These are phyloP conservation scores for Neonectria magnoliae DNA, from an alignment of 2,329 filamentous ascomycete species.

Conservation along the genomic window DNA sequence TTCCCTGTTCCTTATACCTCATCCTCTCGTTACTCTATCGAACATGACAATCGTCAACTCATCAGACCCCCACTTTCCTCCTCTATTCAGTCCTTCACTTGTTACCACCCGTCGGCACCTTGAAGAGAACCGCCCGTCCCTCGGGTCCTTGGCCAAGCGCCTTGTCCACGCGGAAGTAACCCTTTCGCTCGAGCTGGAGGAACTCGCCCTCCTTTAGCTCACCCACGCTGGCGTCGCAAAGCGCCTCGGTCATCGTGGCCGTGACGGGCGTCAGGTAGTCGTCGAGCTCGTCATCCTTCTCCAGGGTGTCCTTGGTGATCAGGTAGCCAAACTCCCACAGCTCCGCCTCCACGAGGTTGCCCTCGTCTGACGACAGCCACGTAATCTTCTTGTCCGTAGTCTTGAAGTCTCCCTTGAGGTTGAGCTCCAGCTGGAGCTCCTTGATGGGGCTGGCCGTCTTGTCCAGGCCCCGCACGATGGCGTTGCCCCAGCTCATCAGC, in stretches of 20 bases:
- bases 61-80: slow-evolving; percentile 12
- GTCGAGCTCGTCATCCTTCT: slow-evolving; percentile 86
- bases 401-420: slow-evolving; percentile 93
- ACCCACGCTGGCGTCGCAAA: slow-evolving; percentile 83
- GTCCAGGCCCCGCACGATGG: slow-evolving; percentile 76
- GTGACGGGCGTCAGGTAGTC: slow-evolving; percentile 83
- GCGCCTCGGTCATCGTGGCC: slow-evolving; percentile 76
- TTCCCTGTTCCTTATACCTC: slow-evolving; percentile 19
- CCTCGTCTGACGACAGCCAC: slow-evolving; percentile 82
- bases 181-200: slow-evolving; percentile 93
- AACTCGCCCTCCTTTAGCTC: slow-evolving; percentile 87
- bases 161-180: slow-evolving; percentile 89
- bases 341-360: slow-evolving; percentile 82
- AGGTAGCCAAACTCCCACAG: slow-evolving; percentile 96
- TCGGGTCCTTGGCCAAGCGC: slow-evolving; percentile 60
- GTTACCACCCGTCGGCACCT: slow-evolving; percentile 64
- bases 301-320: slow-evolving; percentile 93
- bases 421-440: slow-evolving; percentile 81
- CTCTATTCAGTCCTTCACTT: slow-evolving; percentile 19
- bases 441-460: slow-evolving; percentile 67
- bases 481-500: slow-evolving; percentile 96
- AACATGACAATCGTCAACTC: slow-evolving; percentile 34
- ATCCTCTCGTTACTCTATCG: slow-evolving; percentile 28
- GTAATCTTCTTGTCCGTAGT: slow-evolving; percentile 97
- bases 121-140: slow-evolving; percentile 65